phyloP scores from a whole-genome alignment of 495 filamentous ascomycete genomes.

The Neurospora sp. region DNA sequence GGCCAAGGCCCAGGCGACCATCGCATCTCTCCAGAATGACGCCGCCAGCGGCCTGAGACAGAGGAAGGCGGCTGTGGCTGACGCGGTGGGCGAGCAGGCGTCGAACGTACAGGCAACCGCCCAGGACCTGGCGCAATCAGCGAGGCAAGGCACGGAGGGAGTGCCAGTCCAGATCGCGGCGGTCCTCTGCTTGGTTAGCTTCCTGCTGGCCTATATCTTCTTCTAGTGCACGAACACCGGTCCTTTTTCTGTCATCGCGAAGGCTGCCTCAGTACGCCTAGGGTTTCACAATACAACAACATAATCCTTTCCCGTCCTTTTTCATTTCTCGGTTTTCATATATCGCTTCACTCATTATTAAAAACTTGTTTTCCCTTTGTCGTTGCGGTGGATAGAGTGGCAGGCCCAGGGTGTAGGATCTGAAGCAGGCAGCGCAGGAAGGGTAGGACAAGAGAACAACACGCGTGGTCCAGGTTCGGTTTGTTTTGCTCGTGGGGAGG shows the following conservation, averaged over 20 bases:
- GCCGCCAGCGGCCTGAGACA: constrained; percentile 53
- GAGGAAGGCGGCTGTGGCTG: constrained; percentile 48
- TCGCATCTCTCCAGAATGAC: constrained; percentile 60
- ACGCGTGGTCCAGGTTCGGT: background rate
- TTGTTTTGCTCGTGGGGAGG: background rate
- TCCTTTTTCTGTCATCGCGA: background rate
- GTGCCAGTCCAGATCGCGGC: constrained; percentile 84
- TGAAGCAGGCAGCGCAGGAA: background rate
- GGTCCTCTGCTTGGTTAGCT: constrained; percentile 73
- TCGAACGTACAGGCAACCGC: constrained; percentile 33
- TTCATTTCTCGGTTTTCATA: constrained; percentile 4
- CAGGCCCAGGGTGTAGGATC: background rate
- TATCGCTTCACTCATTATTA: background rate
- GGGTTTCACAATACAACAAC: background rate
- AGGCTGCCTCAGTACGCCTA: background rate
- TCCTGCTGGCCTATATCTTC: constrained; percentile 88
- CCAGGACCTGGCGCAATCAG: constrained; percentile 38
- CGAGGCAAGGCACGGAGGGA: constrained; percentile 53
- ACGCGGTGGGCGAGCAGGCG: constrained; percentile 30
- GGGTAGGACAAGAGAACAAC: background rate
- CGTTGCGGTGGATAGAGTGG: background rate
- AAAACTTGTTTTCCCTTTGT: constrained; percentile 1
- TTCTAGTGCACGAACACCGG: constrained; percentile 45
- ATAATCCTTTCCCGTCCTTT: background rate
- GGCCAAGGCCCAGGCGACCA: constrained; percentile 62